These are phyloP conservation scores for Hibiscus tridactylites DNA, from an alignment of 345 rosid species.

Conservation along the genomic window DNA sequence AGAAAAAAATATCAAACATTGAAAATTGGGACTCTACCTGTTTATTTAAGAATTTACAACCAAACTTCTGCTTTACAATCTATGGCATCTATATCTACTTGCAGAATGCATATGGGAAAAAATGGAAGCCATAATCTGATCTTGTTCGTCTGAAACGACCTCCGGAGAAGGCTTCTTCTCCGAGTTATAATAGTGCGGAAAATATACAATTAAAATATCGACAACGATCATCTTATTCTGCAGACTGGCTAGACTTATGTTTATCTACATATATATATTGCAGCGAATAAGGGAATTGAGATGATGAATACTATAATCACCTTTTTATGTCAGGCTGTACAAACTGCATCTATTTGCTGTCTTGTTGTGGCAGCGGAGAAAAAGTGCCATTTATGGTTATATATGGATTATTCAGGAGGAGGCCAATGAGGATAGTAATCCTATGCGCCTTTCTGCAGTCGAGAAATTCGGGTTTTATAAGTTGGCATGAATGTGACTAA, in stretches of 20 bases:
- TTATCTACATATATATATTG: slow-evolving; percentile 20
- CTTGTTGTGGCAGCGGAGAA: slow-evolving; percentile 5
- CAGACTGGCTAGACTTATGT: slow-evolving; percentile 7
- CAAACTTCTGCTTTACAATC: slow-evolving; percentile 11
- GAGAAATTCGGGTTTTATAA: background rate
- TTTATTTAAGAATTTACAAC: slow-evolving; percentile 12
- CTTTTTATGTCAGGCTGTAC: slow-evolving; percentile 31
- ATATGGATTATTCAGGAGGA: slow-evolving; percentile 11
- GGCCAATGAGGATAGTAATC: slow-evolving; percentile 42
- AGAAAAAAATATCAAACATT: background rate
- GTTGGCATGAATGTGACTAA: background rate
- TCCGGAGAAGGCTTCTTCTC: background rate
- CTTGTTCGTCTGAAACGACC: slow-evolving; percentile 5
- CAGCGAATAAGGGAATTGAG: background rate
- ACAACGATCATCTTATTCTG: slow-evolving; percentile 25
- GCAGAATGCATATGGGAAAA: background rate
- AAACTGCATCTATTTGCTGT: slow-evolving; percentile 6
- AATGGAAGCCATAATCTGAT: background rate
- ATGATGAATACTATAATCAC: slow-evolving; percentile 10
- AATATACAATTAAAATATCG: slow-evolving; percentile 11
- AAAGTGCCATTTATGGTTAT: slow-evolving; percentile 8
- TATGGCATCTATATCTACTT: background rate
- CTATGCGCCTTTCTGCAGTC: slow-evolving; percentile 74
- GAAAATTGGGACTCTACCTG: background rate
- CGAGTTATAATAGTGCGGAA: background rate